Base-by-base conservation (phyloP, 2,329 filamentous ascomycete species). In the Penicillium sp. region DNA sequence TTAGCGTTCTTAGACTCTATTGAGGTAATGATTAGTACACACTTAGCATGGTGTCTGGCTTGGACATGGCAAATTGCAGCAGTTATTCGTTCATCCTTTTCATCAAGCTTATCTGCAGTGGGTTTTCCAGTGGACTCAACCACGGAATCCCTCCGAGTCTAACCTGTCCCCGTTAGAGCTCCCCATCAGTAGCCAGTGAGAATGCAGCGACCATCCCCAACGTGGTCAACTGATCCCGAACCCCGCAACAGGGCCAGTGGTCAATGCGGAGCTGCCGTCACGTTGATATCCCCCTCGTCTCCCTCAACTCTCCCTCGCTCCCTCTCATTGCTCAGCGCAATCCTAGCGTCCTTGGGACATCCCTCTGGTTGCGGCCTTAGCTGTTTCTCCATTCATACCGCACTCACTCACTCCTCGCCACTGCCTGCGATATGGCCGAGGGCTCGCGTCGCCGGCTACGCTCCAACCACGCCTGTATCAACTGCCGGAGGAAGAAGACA, bases 401-500 rank as follows among this genome's bases (percentile, higher is more conserved):
- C 35, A 13, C 35, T 41, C 35, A 5, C 3, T 15, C 5, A 3
- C 5, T 5, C 13, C 35, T 41, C 9, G 35, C 9, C 13, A 15
- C 6, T 41, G 35, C 5, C 8, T 13, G 35, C 13, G 35, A 26
- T 11, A 51, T 51, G 49, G 30, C 69, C 29, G 72, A 74, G 54
- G 66, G 63, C 63, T 65, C 64, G 51, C 73, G 73, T 47, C 70
- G 73, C 58, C 69, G 74, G 58, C 62, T 76, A 47, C 73, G 74
- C 45, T 75, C 73, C 46, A 71, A 76, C 55, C 71, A 75, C 57
- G 73, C 73, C 29, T 76, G 73, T 61, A 75, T 83, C 55, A 82
- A 81, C 64, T 84, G 82, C 80, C 75, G 82, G 69, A 72, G 81
- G 57, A 84, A 84, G 67, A 84, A 84, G 68, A 83, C 79, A 2